phyloP scores from a whole-genome alignment of 2,329 filamentous ascomycete species.

The Pyrenophora graminea region DNA sequence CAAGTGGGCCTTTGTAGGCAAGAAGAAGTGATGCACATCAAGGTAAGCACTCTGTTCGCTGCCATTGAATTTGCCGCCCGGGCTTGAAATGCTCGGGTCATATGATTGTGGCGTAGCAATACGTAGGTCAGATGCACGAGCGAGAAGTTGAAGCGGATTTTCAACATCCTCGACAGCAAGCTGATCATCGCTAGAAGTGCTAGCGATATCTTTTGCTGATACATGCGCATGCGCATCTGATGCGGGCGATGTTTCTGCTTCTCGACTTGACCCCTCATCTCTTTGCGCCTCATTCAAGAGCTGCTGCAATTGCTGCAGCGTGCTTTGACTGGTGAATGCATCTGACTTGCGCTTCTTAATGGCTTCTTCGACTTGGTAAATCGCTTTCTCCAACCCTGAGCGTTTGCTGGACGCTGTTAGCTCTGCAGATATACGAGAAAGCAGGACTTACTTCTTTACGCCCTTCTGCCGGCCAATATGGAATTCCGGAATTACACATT shows the following conservation, averaged over 20 bases:
- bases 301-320: conserved; percentile 50
- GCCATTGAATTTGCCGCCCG: conserved; percentile 31
- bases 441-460: conserved; percentile 68
- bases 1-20: conserved; percentile 64
- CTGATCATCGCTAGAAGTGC: conserved; percentile 44
- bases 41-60: conserved; percentile 48
- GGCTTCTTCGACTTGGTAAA: conserved; percentile 74
- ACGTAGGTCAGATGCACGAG: conserved; percentile 71
- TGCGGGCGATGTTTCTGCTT: conserved; percentile 5
- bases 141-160: conserved; percentile 73
- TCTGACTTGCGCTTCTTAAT: conserved; percentile 42
- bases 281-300: conserved; percentile 56
- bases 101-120: conserved; percentile 50
- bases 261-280: conserved; percentile 11
- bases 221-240: neutral
- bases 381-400: conserved; percentile 73
- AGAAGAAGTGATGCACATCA: conserved; percentile 68
- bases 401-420: conserved; percentile 62
- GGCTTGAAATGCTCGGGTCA: conserved; percentile 33
- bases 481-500: conserved; percentile 70
- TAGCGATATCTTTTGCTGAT: conserved; percentile 31
- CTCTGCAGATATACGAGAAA: neutral
- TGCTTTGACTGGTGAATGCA: conserved; percentile 24
- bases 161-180: conserved; percentile 73
- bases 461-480: conserved; percentile 75